A percentile compares a stretch with the other conserved stretches of the same genome.
Evolutionary conservation across 192 early-diverging fungal species (phyloP).

Genomic region (Helicostylum pulchrum): DNA sequence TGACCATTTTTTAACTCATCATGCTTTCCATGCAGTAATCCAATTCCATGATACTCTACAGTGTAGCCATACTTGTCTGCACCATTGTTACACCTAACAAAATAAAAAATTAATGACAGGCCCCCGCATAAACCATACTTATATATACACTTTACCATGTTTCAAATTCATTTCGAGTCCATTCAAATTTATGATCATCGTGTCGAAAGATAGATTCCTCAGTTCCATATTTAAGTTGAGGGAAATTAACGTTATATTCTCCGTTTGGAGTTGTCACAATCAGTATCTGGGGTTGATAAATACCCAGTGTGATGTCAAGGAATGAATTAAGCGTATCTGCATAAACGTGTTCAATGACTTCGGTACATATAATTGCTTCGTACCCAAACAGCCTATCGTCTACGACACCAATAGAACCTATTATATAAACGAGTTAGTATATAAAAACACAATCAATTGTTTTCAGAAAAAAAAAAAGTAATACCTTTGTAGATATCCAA

Average conservation of each 20-base stretch:
- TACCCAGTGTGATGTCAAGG: constrained; percentile 58
- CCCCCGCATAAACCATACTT: background rate
- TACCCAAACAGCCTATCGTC: constrained; percentile 53
- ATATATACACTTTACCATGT: constrained; percentile 54
- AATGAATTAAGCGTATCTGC: constrained; percentile 49
- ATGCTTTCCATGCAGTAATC: constrained; percentile 38
- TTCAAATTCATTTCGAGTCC: constrained; percentile 86
- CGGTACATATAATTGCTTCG: constrained; percentile 76
- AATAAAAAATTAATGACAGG: too few relatives aligned
- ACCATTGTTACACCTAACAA: constrained; percentile 41
- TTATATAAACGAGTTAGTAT: background rate
- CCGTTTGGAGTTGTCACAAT: constrained; percentile 82
- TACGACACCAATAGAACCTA: constrained; percentile 49
- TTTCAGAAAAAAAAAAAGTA: too few relatives aligned
- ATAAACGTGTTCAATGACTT: constrained; percentile 86
- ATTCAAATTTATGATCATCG: constrained; percentile 93
- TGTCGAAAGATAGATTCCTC: constrained; percentile 62
- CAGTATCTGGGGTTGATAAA: constrained; percentile 64
- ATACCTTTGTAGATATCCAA: constrained; percentile 72
- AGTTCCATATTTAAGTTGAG: constrained; percentile 70
- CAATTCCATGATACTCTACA: constrained; percentile 64
- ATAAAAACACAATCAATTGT: constrained; percentile 4
- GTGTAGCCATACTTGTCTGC: constrained; percentile 64
- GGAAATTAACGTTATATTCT: constrained; percentile 90
- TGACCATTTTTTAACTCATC: constrained; percentile 48